Evolutionary conservation across 2,329 filamentous ascomycete genomes (phyloP), one percentile per base, ranked within the genome.

Genomic region (Sporothrix dimorphospora): DNA sequence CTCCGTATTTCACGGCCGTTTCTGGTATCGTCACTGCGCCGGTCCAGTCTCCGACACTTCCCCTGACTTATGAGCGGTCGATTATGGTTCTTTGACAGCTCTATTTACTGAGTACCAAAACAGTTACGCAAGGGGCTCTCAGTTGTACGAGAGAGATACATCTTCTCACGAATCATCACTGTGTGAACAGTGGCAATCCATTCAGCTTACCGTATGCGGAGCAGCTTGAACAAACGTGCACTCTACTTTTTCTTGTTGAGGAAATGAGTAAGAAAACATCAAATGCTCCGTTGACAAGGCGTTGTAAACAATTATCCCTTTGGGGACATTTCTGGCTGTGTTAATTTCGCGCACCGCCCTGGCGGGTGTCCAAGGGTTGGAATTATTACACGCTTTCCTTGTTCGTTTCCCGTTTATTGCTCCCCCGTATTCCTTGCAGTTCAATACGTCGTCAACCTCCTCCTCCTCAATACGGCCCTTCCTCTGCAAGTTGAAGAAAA

Each of bases 291-390:
- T 42, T 45, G n/a, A 27, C 59, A 65, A 21, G 34, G 59, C 59
- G 59, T 27, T n/a, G 16, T 63, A 42, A 42, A 63, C 21, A 45
- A 27, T 27, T 63, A 45, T 42, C 59, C 59, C 38, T 65, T 65
- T 45, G 38, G n/a, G 55, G 38, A 42, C 45, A 45, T 21, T 21
- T 27, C 12, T 45, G 38, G 38, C n/a, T 19, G 51, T 55, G 24
- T 27, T 65, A 65, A 45, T 65, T 65, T 65, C 59, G 21, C 59
- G 59, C 38, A 12, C 34, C 59, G 38, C 59, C 38, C 57, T 63
- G 59, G 59, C 59, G 59, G 19, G 47, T 63, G 38, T 24, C 38
- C n/a, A 42, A 42, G 38, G 38, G n/a, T 27, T 24, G 5, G 34
- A 27, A 27, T 45, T 27, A 40, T 45, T 42, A 42, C 55, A 38